Evolutionary conservation across 1,284 basidiomycete species (phyloP), one percentile per base, ranked within the genome.

Genomic region (Stereum hirsutum): DNA sequence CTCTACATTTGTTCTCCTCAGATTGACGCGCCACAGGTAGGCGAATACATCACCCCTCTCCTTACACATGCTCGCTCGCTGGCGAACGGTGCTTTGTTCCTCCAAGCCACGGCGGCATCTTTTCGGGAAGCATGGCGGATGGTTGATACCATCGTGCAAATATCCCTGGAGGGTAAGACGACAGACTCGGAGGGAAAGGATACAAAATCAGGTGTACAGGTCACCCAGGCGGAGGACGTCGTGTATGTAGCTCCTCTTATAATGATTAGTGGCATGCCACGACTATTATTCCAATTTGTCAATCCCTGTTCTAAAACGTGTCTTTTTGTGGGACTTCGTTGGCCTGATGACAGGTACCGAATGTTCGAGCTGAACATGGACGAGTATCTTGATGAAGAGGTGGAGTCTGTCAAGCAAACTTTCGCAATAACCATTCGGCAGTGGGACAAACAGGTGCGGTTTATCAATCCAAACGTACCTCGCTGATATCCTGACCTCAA

Each of bases 351-450:
- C 55, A 92, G 89, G 8, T 94, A 89, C 58, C 73, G 73, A 33
- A 94, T 97, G 89, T 99, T 96, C 57, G 93, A 96, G 60, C 67
- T 74, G 2, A 88, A 95, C 59, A 92, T 98, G 85, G 92, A 94
- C 57, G 94, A 96, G 54, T 99, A 99, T 56, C 79, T 99, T 2
- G 84, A 91, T 47, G 91, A 96, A 56, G 96, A 99, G 61, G 74
- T 86, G 5, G 91, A 95, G 45, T 80, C 77, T 55, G 74, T 91
- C 39, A 89, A 89, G 54, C 70, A 69, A 5, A 69, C 73, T 0
- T 79, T 98, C 47, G 83, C 89, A 39, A 65, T 63, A 1, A 85
- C 88, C 19, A 93, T 87, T 57, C 76, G 79, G 45, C 70, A 68
- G 1, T 97, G 92, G 92, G 81, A 93, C 44, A 67, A 63, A 14